Evolutionary conservation across 2,329 filamentous ascomycete species (phyloP), one percentile per base, ranked within the genome.

Genomic region (Triangularia setosa): DNA sequence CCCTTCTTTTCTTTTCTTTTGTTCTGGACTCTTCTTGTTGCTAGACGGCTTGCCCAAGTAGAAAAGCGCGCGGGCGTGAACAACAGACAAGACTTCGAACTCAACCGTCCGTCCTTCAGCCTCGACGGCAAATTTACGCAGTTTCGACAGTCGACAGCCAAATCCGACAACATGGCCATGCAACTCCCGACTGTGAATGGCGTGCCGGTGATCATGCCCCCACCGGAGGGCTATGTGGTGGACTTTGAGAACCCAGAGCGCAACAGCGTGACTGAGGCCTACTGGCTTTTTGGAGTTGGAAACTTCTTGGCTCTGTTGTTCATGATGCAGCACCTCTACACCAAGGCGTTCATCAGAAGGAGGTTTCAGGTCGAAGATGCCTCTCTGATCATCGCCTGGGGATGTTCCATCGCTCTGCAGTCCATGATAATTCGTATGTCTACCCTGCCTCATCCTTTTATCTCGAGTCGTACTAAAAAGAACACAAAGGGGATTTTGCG

Each of bases 221-320:
- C 73, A n/a, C 72, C 73, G 0, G 60, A 66, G 9, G 72, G 71
- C 14, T 75, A 74, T 62, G 60, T 69, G 8, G 72, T 74, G 24
- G 63, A 74, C 61, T 74, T 74, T 60, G 70, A 66, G 12, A 69
- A 74, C 21, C 73, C 73, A 2, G 62, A 65, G 25, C 64, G 69
- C 4, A 65, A 66, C 55, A 64, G 67, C 18, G 61, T 70, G n/a
- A 54, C 53, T 3, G 55, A 67, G 11, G 56, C 70, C 3, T 75
- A 73, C 57, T 62, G 63, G 7, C 58, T 74, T 1, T 66, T 68
- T 21, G 69, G 64, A 1, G 63, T 73, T 6, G 71, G 72, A 16
- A 70, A 68, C 21, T 44, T 69, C 6, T 30, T 73, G 1, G 64
- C 69, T 0, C 24, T 72, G 1, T 16, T 68, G 0, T 73, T 75